Base-by-base conservation (phyloP, 441 rosid genomes). In the Pelargonium exstipulatum region DNA sequence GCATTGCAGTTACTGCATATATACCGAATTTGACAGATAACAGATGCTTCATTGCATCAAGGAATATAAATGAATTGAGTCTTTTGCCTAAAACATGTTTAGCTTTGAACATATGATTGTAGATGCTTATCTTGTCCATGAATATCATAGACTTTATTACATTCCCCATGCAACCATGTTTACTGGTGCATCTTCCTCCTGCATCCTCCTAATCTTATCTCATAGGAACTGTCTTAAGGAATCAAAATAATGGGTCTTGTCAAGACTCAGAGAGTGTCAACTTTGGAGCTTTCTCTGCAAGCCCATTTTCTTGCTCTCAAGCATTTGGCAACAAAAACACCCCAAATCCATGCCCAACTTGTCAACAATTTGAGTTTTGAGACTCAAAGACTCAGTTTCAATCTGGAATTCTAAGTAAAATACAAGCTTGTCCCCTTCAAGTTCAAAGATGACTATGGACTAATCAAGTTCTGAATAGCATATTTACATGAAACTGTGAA, bases 401-500 rank as follows among this genome's bases (percentile, higher is more conserved):
- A 58, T 35, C 43, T 68, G 70, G 64, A 82, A 68, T 73, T 79
- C 74, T 72, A 67, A 74, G 68, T 71, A 67, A 69, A 73, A 68
- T 72, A 70, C 74, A 61, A 73, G 72, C 72, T 35, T 75, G 58
- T 69, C 18, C 73, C 78, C 69, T 29, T 22, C 57, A 53, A 55
- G 67, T 65, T 76, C 66, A 71, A 65, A 64, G 62, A 73, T 64
- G 55, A 65, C 29, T 60, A 68, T 37, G 61, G 74, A 71, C 63
- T 76, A 75, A 67, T 64, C 68, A 58, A 66, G 49, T 72, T 80
- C 76, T 74, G 62, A 69, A 68, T 65, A 69, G 76, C 69, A 77
- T 83, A 83, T 83, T 77, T 83, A 82, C 82, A 83, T 37, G 57
- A 74, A 29, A 67, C 67, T 43, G 16, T 49, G 17, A 71, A 29